Percentiles rank a stretch among this genome's conserved stretches.
phyloP scores from a whole-genome alignment of 2,329 filamentous ascomycete species.

The Trichophyton mentagrophytes region DNA sequence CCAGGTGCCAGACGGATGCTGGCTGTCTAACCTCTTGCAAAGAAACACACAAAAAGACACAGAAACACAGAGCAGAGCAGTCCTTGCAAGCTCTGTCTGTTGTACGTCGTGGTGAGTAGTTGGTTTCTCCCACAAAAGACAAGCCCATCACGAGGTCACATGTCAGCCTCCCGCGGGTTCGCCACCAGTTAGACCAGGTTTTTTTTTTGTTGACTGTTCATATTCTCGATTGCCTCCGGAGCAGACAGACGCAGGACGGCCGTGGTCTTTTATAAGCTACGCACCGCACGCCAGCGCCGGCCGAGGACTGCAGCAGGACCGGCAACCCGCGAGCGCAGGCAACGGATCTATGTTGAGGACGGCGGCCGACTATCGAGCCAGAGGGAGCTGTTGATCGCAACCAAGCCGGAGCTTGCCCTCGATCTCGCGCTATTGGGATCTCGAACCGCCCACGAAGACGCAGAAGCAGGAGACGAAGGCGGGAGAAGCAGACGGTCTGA shows the following conservation, averaged over 20 bases:
- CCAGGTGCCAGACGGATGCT: too few relatives aligned
- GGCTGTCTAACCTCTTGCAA: too few relatives aligned
- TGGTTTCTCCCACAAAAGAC: not conserved
- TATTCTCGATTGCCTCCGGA: not conserved
- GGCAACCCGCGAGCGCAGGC: not conserved
- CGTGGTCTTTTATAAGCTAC: not conserved
- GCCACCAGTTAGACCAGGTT: not conserved
- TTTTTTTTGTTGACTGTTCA: constrained; percentile 3
- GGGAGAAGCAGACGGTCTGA: too few relatives aligned
- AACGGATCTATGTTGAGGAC: constrained; percentile 1
- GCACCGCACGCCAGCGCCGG: not conserved
- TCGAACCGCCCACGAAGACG: not conserved
- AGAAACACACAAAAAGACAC: too few relatives aligned
- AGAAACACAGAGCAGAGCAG: too few relatives aligned
- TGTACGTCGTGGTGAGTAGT: not conserved
- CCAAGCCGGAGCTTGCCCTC: not conserved
- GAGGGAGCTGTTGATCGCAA: not conserved
- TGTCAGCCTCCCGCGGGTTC: not conserved
- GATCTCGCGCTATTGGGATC: not conserved
- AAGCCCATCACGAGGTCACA: not conserved
- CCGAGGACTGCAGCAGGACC: not conserved
- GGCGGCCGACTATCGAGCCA: not conserved
- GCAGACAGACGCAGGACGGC: not conserved
- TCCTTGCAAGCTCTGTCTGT: not conserved
- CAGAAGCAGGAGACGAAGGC: not conserved